Evolutionary conservation across 768 basidiomycete species (phyloP).

Genomic region (Boletus sensibilis): DNA sequence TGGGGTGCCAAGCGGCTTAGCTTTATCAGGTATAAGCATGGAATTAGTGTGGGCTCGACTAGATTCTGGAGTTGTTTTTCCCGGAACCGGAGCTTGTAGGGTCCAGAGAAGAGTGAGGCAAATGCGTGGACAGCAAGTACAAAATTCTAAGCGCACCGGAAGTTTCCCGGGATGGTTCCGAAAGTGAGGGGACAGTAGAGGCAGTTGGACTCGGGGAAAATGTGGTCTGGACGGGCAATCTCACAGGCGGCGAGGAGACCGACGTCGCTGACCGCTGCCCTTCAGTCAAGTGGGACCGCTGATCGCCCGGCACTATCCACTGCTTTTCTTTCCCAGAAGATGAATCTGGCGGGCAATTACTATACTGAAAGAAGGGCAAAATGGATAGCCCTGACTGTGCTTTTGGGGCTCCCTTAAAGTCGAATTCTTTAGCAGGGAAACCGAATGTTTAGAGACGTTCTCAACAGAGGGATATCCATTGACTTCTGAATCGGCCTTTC

Average conservation of each 20-base stretch:
- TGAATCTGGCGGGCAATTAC: slow-evolving; percentile 8
- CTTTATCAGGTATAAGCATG: slow-evolving; percentile 10
- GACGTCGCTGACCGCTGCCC: background rate
- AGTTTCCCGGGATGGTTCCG: slow-evolving; percentile 3
- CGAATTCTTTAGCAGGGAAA: background rate
- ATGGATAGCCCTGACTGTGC: slow-evolving; percentile 13
- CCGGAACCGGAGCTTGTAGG: slow-evolving; percentile 18
- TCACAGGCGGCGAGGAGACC: slow-evolving; percentile 3
- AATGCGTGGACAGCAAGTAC: slow-evolving; percentile 5
- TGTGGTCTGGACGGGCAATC: slow-evolving; percentile 6
- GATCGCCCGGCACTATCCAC: background rate
- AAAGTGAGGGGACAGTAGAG: background rate
- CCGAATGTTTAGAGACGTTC: background rate
- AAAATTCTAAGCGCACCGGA: slow-evolving; percentile 19
- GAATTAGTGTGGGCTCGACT: slow-evolving; percentile 6
- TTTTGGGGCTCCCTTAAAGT: background rate
- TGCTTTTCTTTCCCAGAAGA: slow-evolving; percentile 6
- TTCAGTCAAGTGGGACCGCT: background rate
- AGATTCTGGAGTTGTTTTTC: background rate
- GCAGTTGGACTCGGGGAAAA: slow-evolving; percentile 1
- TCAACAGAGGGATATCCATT: background rate
- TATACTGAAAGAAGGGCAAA: background rate
- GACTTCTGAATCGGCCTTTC: slow-evolving; percentile 32
- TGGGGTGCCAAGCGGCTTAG: slow-evolving; percentile 31
- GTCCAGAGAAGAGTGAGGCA: slow-evolving; percentile 13